Base-by-base conservation (phyloP, 768 basidiomycete species). In the Lyophyllum decastes region DNA sequence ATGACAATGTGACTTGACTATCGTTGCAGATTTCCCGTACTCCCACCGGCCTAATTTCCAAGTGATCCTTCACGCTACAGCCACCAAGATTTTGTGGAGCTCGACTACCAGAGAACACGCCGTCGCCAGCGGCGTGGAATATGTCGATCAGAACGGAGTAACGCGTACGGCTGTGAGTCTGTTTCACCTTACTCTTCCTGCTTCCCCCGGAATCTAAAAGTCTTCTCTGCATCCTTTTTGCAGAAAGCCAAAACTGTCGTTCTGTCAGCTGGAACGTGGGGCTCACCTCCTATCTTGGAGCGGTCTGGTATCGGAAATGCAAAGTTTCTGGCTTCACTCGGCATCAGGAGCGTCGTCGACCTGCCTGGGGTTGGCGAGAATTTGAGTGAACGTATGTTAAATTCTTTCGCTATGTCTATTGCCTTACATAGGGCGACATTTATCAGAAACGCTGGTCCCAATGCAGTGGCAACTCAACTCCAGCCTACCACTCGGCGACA, bases 301-400 rank as follows among this genome's bases (percentile, higher is more conserved):
- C 27, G 43, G 11, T 46, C 43, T 33, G 57, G 51, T n/a, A 41
- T 58, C 40, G 51, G 57, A 22, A 47, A 52, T 27, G 24, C 43
- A 6, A 43, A 27, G 14, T 38, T 35, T 5, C 35, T 58, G n/a
- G 19, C 50, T 17, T 46, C 43, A 9, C 35, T 47, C 21, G 57
- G 57, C 17, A 52, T 58, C 44, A n/a, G n/a, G n/a, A n/a, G n/a
- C n/a, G n/a, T n/a, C n/a, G n/a, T n/a, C n/a, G n/a, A n/a, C n/a
- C n/a, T n/a, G n/a, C n/a, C n/a, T n/a, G n/a, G n/a, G n/a, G n/a
- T n/a, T n/a, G n/a, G n/a, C n/a, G n/a, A n/a, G n/a, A n/a, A n/a
- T n/a, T n/a, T n/a, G n/a, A n/a, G n/a, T n/a, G n/a, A n/a, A n/a
- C n/a, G n/a, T n/a, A 21, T 14, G 46, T 24, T 21, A 14, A 12